Evolutionary conservation across 495 filamentous ascomycete species (phyloP), one percentile per base, ranked within the genome.

Genomic region (Chaetomium fimeti): DNA sequence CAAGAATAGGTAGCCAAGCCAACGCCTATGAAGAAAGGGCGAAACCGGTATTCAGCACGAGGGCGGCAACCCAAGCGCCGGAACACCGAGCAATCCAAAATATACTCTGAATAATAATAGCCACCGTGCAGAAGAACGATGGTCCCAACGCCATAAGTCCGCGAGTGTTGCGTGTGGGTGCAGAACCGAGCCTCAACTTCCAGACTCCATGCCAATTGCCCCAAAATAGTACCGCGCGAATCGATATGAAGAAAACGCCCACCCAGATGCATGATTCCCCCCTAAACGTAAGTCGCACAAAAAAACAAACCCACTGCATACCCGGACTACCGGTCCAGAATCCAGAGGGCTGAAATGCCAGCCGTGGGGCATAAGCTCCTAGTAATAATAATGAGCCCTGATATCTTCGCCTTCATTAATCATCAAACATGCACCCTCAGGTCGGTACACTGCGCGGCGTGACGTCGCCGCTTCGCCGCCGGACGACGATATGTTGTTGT

Each of bases 381-480:
- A 20, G 29, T 49, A 29, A 48, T 36, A 40, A 43, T 53, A 11
- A 16, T 36, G 47, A 13, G 51, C 61, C 60, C 60, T 49, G 56
- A 63, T 69, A 42, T 68, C 29, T 68, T 53, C 56, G 32, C 32
- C 58, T 48, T 68, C 62, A 56, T 71, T 51, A 69, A 40, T 72
- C 64, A 57, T 66, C 57, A 68, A 51, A 43, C n/a, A 22, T 38
- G 32, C 38, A 63, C 52, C 61, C 28, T 74, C 57, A 79, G 67
- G 71, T 72, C 22, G 77, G 76, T 36, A 79, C 72, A 59, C 77
- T 79, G 22, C 79, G 74, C 56, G 79, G 73, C 60, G 76, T 73
- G 53, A 77, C 67, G 43, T 81, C 78, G 57, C 78, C 79, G 69
- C 79, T 81, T 58, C 79, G 79, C 45, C 77, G 71, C 55, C 75